phyloP scores from a whole-genome alignment of 225 moss, liverwort and hornwort genomes.

The Marchantia polymorpha region DNA sequence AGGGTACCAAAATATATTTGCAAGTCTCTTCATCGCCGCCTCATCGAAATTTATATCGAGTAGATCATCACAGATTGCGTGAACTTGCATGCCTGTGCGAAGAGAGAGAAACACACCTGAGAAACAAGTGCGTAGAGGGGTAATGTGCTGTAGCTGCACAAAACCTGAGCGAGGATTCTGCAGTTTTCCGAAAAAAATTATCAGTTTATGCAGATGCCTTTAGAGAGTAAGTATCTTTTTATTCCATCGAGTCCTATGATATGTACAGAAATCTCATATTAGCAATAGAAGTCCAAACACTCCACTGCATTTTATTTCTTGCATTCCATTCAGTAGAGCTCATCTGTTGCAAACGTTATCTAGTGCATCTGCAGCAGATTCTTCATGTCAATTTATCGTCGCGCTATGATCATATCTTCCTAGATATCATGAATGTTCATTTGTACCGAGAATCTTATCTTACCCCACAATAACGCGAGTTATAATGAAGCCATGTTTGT shows the following conservation, averaged over 20 bases:
- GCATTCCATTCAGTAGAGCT: background rate
- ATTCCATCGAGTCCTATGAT: too few species aligned
- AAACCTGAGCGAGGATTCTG: slow-evolving; percentile 50
- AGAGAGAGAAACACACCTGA: slow-evolving; percentile 40
- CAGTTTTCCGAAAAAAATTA: background rate
- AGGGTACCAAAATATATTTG: background rate
- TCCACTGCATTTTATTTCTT: too few species aligned
- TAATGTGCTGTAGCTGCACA: slow-evolving; percentile 71
- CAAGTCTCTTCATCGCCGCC: background rate
- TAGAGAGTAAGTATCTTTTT: too few species aligned
- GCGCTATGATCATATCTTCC: too few species aligned
- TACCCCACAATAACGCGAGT: slow-evolving; percentile 59
- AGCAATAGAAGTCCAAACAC: too few species aligned
- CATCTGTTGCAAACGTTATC: background rate
- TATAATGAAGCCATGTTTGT: slow-evolving; percentile 46
- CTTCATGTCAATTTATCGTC: background rate
- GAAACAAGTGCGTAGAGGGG: slow-evolving; percentile 76
- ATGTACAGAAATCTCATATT: too few species aligned
- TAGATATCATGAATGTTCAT: background rate
- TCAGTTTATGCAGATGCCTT: background rate
- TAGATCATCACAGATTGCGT: background rate
- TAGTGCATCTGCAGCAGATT: too few species aligned
- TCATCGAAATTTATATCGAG: background rate
- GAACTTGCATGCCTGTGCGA: too few species aligned
- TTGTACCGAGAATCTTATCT: background rate